Conservation (phyloP, 2,329 filamentous ascomycete species). For the Periconia macrospinosa region DNA sequence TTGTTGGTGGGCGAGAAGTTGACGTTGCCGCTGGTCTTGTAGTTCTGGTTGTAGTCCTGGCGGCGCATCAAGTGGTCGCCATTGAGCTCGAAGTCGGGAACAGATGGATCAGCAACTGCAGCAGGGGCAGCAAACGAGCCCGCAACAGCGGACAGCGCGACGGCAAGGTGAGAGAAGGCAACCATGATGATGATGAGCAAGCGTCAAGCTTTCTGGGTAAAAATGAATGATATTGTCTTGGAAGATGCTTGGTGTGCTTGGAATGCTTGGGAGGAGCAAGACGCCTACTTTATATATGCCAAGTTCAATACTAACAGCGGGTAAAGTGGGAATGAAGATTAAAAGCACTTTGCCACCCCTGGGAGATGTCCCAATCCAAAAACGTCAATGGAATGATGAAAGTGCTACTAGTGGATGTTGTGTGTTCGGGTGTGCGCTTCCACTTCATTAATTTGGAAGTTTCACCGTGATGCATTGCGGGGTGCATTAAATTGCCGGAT, state of each 20-base stretch:
- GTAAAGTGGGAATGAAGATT: neutral
- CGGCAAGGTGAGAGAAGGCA: conserved; percentile 23
- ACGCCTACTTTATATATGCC: conserved; percentile 17
- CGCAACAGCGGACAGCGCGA: conserved; percentile 23
- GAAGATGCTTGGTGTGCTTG: conserved; percentile 6
- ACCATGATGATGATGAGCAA: conserved; percentile 22
- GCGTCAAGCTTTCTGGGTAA: neutral
- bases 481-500: neutral
- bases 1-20: conserved; percentile 29
- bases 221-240: neutral
- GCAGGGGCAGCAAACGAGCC: conserved; percentile 26
- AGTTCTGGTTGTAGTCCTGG: conserved; percentile 40
- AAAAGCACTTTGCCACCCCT: neutral
- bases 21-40: conserved; percentile 35
- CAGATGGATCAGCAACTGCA: conserved; percentile 15
- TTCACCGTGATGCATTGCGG: neutral
- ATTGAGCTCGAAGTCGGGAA: conserved; percentile 33
- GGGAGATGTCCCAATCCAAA: neutral
- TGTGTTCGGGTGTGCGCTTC: neutral
- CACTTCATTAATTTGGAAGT: neutral
- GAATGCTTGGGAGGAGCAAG: conserved; percentile 11
- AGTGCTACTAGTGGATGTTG: neutral
- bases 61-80: conserved; percentile 20
- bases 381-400: neutral
- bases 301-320: conserved; percentile 4